These are phyloP conservation scores for Amanita jacksonii DNA, from an alignment of 768 basidiomycete species.

Conservation along the genomic window DNA sequence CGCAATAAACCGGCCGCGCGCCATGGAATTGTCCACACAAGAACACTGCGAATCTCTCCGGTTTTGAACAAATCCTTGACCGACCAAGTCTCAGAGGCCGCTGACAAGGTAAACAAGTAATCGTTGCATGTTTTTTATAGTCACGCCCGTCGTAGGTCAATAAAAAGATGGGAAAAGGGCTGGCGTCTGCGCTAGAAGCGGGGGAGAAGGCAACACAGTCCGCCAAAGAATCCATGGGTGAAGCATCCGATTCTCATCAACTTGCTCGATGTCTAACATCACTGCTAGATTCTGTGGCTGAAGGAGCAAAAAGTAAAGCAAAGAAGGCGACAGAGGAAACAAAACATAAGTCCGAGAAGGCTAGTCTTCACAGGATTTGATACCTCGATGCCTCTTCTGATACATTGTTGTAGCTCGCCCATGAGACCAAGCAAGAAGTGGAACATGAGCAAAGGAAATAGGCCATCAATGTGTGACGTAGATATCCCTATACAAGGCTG, in stretches of 20 bases:
- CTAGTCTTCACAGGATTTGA: background rate
- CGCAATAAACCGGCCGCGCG: constrained; percentile 35
- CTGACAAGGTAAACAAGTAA: constrained; percentile 27
- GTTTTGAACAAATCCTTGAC: constrained; percentile 27
- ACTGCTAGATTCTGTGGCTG: constrained; percentile 23
- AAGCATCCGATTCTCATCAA: constrained; percentile 3
- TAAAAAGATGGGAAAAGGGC: constrained; percentile 32
- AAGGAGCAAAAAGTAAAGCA: constrained; percentile 25
- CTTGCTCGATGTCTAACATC: background rate
- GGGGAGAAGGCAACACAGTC: constrained; percentile 32
- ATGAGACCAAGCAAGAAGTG: constrained; percentile 1
- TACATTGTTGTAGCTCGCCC: background rate
- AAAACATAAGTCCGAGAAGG: constrained; percentile 13
- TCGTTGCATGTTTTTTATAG: background rate
- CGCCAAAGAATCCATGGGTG: constrained; percentile 34
- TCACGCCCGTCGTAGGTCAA: constrained; percentile 25
- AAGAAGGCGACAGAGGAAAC: constrained; percentile 23
- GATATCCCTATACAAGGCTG: too few species aligned
- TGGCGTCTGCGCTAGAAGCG: constrained; percentile 37
- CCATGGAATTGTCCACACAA: constrained; percentile 14
- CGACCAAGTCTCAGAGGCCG: constrained; percentile 36
- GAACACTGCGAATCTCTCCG: constrained; percentile 27
- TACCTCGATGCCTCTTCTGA: background rate
- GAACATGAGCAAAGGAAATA: background rate
- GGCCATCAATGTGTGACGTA: background rate